A percentile compares a stretch with the other conserved stretches of the same genome.
Evolutionary conservation across 1,139 yeast genomes (phyloP).

Genomic region (Hyphopichia fennica): DNA sequence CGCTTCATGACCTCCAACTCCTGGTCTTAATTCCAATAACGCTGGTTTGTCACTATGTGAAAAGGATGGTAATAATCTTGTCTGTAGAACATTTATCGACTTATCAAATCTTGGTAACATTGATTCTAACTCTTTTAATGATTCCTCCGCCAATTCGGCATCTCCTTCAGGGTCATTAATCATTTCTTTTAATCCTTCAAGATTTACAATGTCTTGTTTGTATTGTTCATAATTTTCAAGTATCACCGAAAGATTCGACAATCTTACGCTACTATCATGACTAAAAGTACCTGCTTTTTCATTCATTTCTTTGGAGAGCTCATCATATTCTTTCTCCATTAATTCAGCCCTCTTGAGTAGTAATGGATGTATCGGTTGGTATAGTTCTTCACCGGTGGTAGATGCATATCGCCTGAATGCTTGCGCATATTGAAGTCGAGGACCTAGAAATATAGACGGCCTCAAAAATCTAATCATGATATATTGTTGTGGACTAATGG

Average conservation of each 20-base stretch:
- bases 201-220: constrained; percentile 31
- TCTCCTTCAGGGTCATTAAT: constrained; percentile 26
- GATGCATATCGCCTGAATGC: not conserved
- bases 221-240: constrained; percentile 55
- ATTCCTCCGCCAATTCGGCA: constrained; percentile 28
- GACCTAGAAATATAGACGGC: not conserved
- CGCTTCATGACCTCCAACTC: constrained; percentile 96
- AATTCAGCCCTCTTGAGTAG: constrained; percentile 61
- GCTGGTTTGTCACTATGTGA: constrained; percentile 78
- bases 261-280: constrained; percentile 54
- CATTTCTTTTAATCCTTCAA: constrained; percentile 37
- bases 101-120: constrained; percentile 35
- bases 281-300: constrained; percentile 47
- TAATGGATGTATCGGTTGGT: constrained; percentile 45
- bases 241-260: constrained; percentile 55
- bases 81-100: constrained; percentile 48
- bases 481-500: too few relatives aligned
- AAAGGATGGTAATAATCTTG: constrained; percentile 70
- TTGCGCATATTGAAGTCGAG: not conserved
- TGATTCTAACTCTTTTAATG: constrained; percentile 22
- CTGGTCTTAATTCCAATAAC: constrained; percentile 84
- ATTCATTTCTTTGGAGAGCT: constrained; percentile 48
- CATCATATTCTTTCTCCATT: constrained; percentile 49
- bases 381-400: not conserved
- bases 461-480: not conserved